Conservation (phyloP, 192 early-diverging fungal species). For the Rhizoclosmatium sp. region DNA sequence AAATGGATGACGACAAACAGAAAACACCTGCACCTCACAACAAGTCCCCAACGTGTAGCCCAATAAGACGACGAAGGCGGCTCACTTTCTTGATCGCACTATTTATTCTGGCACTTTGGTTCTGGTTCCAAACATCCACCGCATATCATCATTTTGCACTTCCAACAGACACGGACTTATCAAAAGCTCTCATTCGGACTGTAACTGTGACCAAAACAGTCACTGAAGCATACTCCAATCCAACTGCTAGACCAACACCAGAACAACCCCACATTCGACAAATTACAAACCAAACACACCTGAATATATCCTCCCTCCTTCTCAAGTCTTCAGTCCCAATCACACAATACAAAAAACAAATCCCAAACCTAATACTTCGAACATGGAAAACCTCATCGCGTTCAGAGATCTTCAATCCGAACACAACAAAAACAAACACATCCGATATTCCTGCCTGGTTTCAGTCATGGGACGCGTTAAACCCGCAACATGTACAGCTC, state of each 20-base stretch:
- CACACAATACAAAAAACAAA: background rate
- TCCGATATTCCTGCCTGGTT: conserved; percentile 1
- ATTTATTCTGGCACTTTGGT: background rate
- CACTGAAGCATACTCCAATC: background rate
- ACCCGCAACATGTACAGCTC: conserved; percentile 18
- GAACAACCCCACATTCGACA: background rate
- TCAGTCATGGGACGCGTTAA: background rate
- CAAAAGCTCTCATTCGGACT: background rate
- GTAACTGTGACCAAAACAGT: background rate
- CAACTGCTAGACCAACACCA: background rate
- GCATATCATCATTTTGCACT: background rate
- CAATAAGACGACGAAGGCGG: too few relatives aligned
- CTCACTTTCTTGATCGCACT: background rate
- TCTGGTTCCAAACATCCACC: background rate
- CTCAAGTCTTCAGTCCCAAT: background rate
- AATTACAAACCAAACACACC: background rate
- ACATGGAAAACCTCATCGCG: conserved; percentile 14
- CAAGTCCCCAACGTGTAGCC: too few relatives aligned
- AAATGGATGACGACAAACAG: too few relatives aligned
- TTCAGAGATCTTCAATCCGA: background rate
- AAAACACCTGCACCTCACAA: too few relatives aligned
- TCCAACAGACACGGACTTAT: background rate
- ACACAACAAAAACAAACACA: background rate
- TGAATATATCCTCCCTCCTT: background rate
- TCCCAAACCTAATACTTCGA: conserved; percentile 24